Percentiles rank a stretch among this genome's conserved stretches.
Conservation (phyloP, 345 rosid species). For the Brassica incana region DNA sequence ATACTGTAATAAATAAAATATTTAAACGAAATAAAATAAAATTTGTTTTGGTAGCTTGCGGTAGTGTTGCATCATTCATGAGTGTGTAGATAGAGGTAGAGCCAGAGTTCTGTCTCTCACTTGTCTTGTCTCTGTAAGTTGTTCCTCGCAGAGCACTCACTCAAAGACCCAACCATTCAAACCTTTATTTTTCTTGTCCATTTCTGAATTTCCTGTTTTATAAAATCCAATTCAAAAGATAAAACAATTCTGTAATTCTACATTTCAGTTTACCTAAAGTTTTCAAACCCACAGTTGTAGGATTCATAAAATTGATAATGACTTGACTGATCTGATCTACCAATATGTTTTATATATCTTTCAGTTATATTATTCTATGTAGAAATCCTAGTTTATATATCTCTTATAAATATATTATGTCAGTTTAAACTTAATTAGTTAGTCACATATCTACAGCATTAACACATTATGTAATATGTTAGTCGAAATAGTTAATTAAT, state of each 20-base stretch:
- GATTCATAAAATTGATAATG: slow-evolving; percentile 5
- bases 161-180: slow-evolving; percentile 21
- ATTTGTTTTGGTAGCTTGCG: slow-evolving; percentile 20
- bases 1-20: not conserved
- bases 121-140: slow-evolving; percentile 43
- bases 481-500: not conserved
- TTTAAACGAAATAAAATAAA: slow-evolving; percentile 1
- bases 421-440: not conserved
- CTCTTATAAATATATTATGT: not conserved
- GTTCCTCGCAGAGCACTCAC: slow-evolving; percentile 35
- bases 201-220: slow-evolving; percentile 21
- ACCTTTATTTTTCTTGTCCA: slow-evolving; percentile 31
- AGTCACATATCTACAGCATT: not conserved
- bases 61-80: slow-evolving; percentile 39
- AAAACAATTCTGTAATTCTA: slow-evolving; percentile 21
- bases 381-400: not conserved
- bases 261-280: slow-evolving; percentile 5
- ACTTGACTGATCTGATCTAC: not conserved
- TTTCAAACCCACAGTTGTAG: slow-evolving; percentile 21
- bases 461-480: not conserved
- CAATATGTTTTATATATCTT: not conserved
- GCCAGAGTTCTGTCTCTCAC: slow-evolving; percentile 43
- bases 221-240: not conserved
- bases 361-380: not conserved
- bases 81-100: slow-evolving; percentile 25